Conservation (phyloP, 805 yeast genomes). For the Candida quercuum region DNA sequence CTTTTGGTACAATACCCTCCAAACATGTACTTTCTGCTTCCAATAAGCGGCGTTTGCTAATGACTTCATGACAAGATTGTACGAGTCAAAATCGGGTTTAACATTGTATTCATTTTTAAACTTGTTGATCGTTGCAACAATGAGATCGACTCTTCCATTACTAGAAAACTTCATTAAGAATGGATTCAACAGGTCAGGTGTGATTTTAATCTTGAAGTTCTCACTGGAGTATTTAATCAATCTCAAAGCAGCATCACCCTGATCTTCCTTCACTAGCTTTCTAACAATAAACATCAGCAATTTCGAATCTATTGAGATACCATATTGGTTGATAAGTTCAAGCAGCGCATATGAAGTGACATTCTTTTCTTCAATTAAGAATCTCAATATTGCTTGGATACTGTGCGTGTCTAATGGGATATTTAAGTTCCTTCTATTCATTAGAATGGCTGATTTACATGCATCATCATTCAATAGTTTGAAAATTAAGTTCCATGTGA, state of each 20-base stretch:
- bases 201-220: slow-evolving; percentile 8
- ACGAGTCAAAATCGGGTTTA: slow-evolving; percentile 26
- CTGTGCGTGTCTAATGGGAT: slow-evolving; percentile 27
- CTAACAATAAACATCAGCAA: slow-evolving; percentile 23
- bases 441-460: slow-evolving; percentile 27
- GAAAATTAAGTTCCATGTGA: slow-evolving; percentile 34
- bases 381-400: slow-evolving; percentile 22
- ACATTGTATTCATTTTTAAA: slow-evolving; percentile 23
- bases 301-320: slow-evolving; percentile 22
- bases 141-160: slow-evolving; percentile 31
- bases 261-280: slow-evolving; percentile 22
- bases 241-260: slow-evolving; percentile 26
- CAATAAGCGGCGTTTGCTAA: slow-evolving; percentile 29
- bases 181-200: slow-evolving; percentile 23
- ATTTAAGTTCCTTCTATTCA: slow-evolving; percentile 25
- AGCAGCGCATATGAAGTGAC: slow-evolving; percentile 11
- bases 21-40: slow-evolving; percentile 16
- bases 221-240: slow-evolving; percentile 16
- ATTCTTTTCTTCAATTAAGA: slow-evolving; percentile 12
- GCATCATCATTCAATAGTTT: slow-evolving; percentile 27
- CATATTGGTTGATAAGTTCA: slow-evolving; percentile 8
- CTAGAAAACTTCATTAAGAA: slow-evolving; percentile 27
- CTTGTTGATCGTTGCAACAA: slow-evolving; percentile 28
- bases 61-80: slow-evolving; percentile 29
- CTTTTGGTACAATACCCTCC: slow-evolving; percentile 23